These are phyloP conservation scores for Suhomyces panamericanus DNA, from an alignment of 1,139 yeast species.

Conservation along the genomic window DNA sequence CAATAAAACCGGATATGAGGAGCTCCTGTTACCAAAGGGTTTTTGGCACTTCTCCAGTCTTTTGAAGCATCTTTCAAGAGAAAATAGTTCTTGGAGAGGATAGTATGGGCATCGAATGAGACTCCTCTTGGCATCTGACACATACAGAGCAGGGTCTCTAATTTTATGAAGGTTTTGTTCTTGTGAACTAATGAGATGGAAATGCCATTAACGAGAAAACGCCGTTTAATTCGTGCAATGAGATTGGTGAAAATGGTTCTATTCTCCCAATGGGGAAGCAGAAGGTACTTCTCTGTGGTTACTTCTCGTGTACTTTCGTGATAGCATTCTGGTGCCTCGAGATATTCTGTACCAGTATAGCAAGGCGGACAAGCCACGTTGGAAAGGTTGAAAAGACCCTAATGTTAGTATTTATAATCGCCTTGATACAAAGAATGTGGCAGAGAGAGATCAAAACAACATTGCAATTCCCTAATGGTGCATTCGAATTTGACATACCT, in stretches of 20 bases:
- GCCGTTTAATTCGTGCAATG: constrained; percentile 33
- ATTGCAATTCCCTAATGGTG: too few relatives aligned
- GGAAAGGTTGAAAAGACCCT: constrained; percentile 60
- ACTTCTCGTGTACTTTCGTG: constrained; percentile 43
- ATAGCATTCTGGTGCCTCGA: constrained; percentile 61
- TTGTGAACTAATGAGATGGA: constrained; percentile 58
- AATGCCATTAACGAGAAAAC: constrained; percentile 50
- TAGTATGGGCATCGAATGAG: constrained; percentile 67
- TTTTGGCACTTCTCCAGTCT: constrained; percentile 66
- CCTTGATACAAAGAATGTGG: too few relatives aligned
- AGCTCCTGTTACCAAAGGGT: constrained; percentile 62
- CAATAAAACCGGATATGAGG: constrained; percentile 62
- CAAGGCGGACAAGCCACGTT: constrained; percentile 57
- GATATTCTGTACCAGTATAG: constrained; percentile 45
- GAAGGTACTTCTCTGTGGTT: constrained; percentile 42
- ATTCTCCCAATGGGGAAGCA: constrained; percentile 54
- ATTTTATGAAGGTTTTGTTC: constrained; percentile 48
- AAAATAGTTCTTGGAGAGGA: constrained; percentile 56
- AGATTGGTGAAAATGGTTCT: constrained; percentile 38
- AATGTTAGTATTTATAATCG: not conserved
- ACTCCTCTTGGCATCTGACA: constrained; percentile 54
- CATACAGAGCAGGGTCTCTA: constrained; percentile 46
- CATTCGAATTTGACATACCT: constrained; percentile 20
- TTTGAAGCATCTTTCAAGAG: constrained; percentile 56
- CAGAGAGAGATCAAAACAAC: too few relatives aligned